Evolutionary conservation across 805 yeast genomes (phyloP).

Genomic region (Naumovozyma baii): DNA sequence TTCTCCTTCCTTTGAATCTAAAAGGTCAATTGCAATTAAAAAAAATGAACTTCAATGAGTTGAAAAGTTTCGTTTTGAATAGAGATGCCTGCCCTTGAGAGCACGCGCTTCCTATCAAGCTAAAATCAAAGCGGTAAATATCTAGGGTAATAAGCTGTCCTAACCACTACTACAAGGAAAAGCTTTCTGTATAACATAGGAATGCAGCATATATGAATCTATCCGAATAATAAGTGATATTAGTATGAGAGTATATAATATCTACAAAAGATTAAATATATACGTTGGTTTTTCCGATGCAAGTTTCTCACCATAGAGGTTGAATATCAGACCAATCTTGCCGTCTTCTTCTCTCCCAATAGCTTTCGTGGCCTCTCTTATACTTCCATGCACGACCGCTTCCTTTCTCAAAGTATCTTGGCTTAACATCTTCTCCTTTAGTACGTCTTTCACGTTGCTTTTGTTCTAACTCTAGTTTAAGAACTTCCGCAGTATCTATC

Average conservation of each 20-base stretch:
- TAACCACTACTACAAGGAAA: no score
- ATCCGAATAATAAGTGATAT: no score
- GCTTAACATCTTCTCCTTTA: constrained; percentile 40
- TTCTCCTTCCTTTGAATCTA: no score
- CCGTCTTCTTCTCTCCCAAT: constrained; percentile 69
- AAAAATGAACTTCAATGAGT: no score
- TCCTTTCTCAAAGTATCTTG: constrained; percentile 49
- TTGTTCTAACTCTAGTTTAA: constrained; percentile 65
- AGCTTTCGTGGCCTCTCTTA: constrained; percentile 49
- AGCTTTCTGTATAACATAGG: no score
- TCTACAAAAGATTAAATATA: no score
- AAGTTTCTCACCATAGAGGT: constrained; percentile 45
- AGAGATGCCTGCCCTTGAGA: not conserved
- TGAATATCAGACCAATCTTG: constrained; percentile 51
- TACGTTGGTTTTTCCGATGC: no score
- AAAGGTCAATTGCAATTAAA: not conserved
- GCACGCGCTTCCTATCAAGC: not conserved
- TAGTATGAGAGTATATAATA: no score
- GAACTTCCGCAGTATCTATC: constrained; percentile 58
- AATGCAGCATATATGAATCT: no score
- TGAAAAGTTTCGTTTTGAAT: no score
- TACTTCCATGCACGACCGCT: constrained; percentile 42
- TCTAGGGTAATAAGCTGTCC: no score
- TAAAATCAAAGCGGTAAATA: no score
- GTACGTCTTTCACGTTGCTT: constrained; percentile 71